A percentile compares a stretch with the other conserved stretches of the same genome.
phyloP scores from a whole-genome alignment of 345 rosid species.

The Combretum micranthum region DNA sequence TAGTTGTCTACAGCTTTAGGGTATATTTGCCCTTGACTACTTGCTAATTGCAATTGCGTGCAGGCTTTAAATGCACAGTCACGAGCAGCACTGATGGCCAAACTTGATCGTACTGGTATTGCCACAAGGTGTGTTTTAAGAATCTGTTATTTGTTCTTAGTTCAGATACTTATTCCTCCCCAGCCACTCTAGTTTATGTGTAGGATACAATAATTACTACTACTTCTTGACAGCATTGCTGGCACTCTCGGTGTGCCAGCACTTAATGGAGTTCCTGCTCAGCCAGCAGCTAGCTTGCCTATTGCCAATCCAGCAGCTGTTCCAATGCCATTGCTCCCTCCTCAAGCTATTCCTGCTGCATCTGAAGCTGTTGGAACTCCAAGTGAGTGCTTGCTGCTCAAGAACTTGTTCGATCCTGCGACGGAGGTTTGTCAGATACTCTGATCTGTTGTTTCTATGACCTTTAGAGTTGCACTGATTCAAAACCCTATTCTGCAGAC shows the following conservation, averaged over 20 bases:
- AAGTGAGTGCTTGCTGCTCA: conserved; percentile 77
- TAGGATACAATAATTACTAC: neutral
- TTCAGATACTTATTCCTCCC: too few relatives aligned
- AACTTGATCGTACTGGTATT: conserved; percentile 83
- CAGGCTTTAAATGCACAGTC: conserved; percentile 90
- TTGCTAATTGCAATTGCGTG: conserved; percentile 1
- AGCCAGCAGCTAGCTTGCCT: conserved; percentile 42
- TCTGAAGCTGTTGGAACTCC: conserved; percentile 66
- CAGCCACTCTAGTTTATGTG: neutral
- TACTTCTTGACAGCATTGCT: conserved; percentile 39
- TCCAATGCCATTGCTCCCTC: conserved; percentile 46
- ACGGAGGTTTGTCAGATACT: conserved; percentile 52
- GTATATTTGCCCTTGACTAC: neutral
- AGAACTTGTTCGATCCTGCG: conserved; percentile 90
- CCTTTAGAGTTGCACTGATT: neutral
- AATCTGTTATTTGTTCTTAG: neutral
- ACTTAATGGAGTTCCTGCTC: conserved; percentile 54
- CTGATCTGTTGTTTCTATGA: neutral
- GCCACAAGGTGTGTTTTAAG: conserved; percentile 51
- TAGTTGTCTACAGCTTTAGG: neutral
- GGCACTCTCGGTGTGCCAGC: conserved; percentile 62
- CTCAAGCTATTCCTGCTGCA: conserved; percentile 37
- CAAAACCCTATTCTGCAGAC: conserved; percentile 29
- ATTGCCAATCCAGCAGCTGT: conserved; percentile 39
- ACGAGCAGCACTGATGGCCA: conserved; percentile 80